Base-by-base conservation (phyloP, 306 rosid species). In the Myrica gale region DNA sequence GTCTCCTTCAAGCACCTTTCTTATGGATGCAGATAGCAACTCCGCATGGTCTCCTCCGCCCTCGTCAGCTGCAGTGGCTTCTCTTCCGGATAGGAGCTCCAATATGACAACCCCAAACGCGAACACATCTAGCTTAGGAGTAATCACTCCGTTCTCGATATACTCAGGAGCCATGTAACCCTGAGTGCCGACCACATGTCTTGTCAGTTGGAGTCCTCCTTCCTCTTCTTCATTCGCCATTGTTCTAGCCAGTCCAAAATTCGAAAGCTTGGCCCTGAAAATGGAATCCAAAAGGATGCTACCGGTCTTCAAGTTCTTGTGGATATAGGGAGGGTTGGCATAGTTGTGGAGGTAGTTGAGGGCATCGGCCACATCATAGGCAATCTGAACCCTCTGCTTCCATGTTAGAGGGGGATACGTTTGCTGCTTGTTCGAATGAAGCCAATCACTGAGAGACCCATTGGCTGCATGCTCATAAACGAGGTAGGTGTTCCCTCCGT, bases 131-230 rank as follows among this genome's bases (percentile, higher is more conserved):
- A 91, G 74, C 56, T 91, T 91, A 1, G 97, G 85, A 17, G 91
- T 88, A 62, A 89, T 85, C 69, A 91, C 77, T 42, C 97, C 92
- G 17, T 83, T 85, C 69, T 91, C 89, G 5, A 88, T 82, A 53
- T 89, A 91, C 79, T 91, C 97, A 1, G 97, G 91, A 32, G 97
- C 60, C 92, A 91, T 89, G 57, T 91, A 91, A 51, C 97, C 97
- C 32, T 81, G 88, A n/a, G 97, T 89, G 0, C 97, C 97, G 19
- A 91, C 81, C 5, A 89, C 97, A 71, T 91, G 97, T 73, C 95
- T 86, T 4, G 95, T 91, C 69, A 85, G 46, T 60, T 88, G 92
- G 70, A 89, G 74, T 42, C 81, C 87, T 26, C 63, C 85, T 42
- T 71, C 85, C 3, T 73, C 82, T 21, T 73, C 82, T 21, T 73